These are phyloP conservation scores for Remersonia thermophila DNA, from an alignment of 2,329 filamentous ascomycete genomes.

Conservation along the genomic window DNA sequence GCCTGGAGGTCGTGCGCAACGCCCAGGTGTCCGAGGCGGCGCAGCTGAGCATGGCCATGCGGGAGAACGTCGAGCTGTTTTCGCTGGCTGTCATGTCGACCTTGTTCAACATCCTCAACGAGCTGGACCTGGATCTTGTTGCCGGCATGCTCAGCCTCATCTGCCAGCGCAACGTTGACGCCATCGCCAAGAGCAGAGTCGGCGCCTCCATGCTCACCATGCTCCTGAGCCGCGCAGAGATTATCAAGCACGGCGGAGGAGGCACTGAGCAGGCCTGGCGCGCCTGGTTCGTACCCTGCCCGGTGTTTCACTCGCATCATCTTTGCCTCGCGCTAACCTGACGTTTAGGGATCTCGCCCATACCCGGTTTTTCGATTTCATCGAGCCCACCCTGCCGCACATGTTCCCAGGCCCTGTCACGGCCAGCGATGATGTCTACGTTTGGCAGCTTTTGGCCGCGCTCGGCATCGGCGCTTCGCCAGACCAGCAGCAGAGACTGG, in stretches of 20 bases:
- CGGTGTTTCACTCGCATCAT: background rate
- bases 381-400: conserved; percentile 71
- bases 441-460: conserved; percentile 94
- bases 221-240: conserved; percentile 84
- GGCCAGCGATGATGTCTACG: conserved; percentile 83
- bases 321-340: conserved; percentile 16
- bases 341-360: conserved; percentile 58
- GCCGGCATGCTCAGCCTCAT: conserved; percentile 80
- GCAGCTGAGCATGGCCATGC: conserved; percentile 57
- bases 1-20: conserved; percentile 76
- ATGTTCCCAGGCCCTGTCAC: conserved; percentile 90
- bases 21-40: conserved; percentile 65
- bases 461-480: conserved; percentile 88
- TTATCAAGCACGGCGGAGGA: conserved; percentile 70
- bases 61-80: conserved; percentile 90
- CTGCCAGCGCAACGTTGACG: conserved; percentile 68
- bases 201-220: conserved; percentile 86
- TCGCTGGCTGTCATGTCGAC: conserved; percentile 78
- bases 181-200: conserved; percentile 76
- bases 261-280: conserved; percentile 63
- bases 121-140: conserved; percentile 82
- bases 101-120: conserved; percentile 79
- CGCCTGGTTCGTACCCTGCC: conserved; percentile 53
- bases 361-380: conserved; percentile 71
- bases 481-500: conserved; percentile 88